These are phyloP conservation scores for Coleophoma crateriformis DNA, from an alignment of 2,329 filamentous ascomycete genomes.

Conservation along the genomic window DNA sequence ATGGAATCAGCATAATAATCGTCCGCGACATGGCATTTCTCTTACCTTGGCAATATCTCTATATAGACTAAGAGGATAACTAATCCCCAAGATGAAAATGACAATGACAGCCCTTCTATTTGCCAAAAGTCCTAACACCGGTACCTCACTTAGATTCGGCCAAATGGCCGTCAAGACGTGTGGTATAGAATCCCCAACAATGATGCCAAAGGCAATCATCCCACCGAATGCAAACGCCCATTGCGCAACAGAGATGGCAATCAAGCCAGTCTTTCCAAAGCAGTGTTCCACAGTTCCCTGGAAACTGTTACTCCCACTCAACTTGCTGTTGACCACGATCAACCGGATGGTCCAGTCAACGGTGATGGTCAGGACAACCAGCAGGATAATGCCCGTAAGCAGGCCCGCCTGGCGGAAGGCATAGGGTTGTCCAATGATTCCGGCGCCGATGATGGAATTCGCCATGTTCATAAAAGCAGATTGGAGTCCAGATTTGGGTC, in stretches of 20 bases:
- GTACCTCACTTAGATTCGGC: conserved; percentile 64
- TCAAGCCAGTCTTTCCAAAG: conserved; percentile 80
- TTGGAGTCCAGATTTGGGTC: conserved; percentile 79
- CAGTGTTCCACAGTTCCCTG: conserved; percentile 95
- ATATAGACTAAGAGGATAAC: conserved; percentile 88
- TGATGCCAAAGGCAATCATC: conserved; percentile 97
- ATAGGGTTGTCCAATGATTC: conserved; percentile 83
- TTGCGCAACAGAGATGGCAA: conserved; percentile 86
- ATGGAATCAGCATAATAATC: too few relatives aligned
- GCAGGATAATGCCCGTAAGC: conserved; percentile 69
- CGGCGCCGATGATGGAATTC: conserved; percentile 87
- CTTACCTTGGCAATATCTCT: conserved; percentile 92
- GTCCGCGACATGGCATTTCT: not conserved
- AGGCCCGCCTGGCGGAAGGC: conserved; percentile 92
- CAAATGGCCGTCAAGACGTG: conserved; percentile 81
- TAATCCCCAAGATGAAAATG: conserved; percentile 80
- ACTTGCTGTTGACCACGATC: conserved; percentile 95
- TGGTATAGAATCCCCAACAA: conserved; percentile 93
- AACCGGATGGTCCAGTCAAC: conserved; percentile 97
- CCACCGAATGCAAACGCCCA: conserved; percentile 99
- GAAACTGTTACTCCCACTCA: conserved; percentile 89
- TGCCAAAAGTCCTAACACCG: conserved; percentile 76
- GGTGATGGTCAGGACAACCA: conserved; percentile 73
- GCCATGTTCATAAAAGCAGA: conserved; percentile 99
- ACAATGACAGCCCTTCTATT: conserved; percentile 80